These are phyloP conservation scores for Venturia pyrina DNA, from an alignment of 2,329 filamentous ascomycete species.

Conservation along the genomic window DNA sequence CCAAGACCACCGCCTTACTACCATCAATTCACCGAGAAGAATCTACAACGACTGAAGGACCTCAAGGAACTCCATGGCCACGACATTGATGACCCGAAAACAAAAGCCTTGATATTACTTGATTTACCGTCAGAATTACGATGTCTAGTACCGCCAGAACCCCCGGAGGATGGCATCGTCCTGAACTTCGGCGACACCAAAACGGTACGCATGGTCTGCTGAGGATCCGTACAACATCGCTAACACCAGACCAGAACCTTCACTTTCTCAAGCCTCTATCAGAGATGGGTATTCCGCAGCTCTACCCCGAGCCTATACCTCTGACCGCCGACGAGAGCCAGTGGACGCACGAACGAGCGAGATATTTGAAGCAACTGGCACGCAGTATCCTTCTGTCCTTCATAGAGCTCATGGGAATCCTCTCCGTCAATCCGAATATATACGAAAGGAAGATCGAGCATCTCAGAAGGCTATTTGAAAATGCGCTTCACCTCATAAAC, in stretches of 20 bases:
- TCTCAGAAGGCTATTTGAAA: constrained; percentile 72
- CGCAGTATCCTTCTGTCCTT: constrained; percentile 85
- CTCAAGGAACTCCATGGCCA: constrained; percentile 30
- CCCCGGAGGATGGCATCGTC: constrained; percentile 62
- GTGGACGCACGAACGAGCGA: constrained; percentile 42
- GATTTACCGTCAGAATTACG: constrained; percentile 60
- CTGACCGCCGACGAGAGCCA: constrained; percentile 34
- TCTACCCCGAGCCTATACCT: constrained; percentile 16
- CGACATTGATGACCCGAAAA: constrained; percentile 16
- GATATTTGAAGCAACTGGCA: constrained; percentile 63
- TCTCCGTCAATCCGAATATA: constrained; percentile 53
- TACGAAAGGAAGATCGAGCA: constrained; percentile 66
- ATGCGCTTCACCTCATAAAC: constrained; percentile 88
- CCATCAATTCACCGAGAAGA: constrained; percentile 73
- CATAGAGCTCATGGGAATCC: constrained; percentile 66
- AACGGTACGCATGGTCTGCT: constrained; percentile 41
- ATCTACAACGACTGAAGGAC: constrained; percentile 50
- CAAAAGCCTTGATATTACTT: constrained; percentile 15
- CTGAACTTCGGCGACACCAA: constrained; percentile 57
- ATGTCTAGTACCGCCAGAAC: constrained; percentile 70
- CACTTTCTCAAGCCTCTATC: not conserved
- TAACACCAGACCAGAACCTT: constrained; percentile 5
- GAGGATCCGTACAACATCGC: not conserved
- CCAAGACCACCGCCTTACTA: constrained; percentile 70
- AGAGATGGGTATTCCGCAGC: constrained; percentile 17